Percentiles rank a stretch among this genome's conserved stretches.
Evolutionary conservation across 2,329 filamentous ascomycete genomes (phyloP).

Genomic region (Hypomyces rosellus): DNA sequence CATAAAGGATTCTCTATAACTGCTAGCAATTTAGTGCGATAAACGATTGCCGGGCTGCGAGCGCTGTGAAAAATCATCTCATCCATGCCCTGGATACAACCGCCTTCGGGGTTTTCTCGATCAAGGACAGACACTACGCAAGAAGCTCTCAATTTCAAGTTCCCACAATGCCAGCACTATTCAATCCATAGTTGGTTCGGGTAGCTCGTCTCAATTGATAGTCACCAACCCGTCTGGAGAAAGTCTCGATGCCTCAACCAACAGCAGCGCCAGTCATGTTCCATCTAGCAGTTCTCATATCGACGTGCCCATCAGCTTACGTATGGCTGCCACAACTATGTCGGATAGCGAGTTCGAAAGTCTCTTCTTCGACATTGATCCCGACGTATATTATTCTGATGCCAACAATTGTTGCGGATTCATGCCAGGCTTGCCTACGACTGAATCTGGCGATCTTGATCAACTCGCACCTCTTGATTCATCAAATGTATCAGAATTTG

Average conservation of each 20-base stretch:
- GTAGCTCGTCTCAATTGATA: too few relatives aligned
- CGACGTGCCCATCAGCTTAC: not conserved
- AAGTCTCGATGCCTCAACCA: too few relatives aligned
- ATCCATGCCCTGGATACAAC: slow-evolving; percentile 15
- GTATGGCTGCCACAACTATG: not conserved
- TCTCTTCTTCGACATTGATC: slow-evolving; percentile 15
- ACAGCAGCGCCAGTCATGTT: too few relatives aligned
- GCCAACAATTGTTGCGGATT: slow-evolving; percentile 14
- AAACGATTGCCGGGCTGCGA: slow-evolving; percentile 13
- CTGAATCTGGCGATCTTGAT: slow-evolving; percentile 1
- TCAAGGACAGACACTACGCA: slow-evolving; percentile 13
- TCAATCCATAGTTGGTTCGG: too few relatives aligned
- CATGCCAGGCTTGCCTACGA: slow-evolving; percentile 7
- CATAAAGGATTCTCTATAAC: too few relatives aligned
- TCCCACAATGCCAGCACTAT: not conserved
- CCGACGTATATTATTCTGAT: slow-evolving; percentile 14
- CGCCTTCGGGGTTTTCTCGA: slow-evolving; percentile 15
- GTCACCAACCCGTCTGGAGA: too few relatives aligned
- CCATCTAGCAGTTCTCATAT: too few relatives aligned
- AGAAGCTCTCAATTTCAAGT: slow-evolving; percentile 10
- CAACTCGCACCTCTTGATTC: slow-evolving; percentile 5
- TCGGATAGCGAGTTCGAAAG: slow-evolving; percentile 12
- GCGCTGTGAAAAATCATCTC: slow-evolving; percentile 14
- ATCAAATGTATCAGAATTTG: not conserved
- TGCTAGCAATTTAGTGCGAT: slow-evolving; percentile 10